Evolutionary conservation across 2,329 filamentous ascomycete species (phyloP), one percentile per base, ranked within the genome.

Genomic region (Pseudocercospora vitis): DNA sequence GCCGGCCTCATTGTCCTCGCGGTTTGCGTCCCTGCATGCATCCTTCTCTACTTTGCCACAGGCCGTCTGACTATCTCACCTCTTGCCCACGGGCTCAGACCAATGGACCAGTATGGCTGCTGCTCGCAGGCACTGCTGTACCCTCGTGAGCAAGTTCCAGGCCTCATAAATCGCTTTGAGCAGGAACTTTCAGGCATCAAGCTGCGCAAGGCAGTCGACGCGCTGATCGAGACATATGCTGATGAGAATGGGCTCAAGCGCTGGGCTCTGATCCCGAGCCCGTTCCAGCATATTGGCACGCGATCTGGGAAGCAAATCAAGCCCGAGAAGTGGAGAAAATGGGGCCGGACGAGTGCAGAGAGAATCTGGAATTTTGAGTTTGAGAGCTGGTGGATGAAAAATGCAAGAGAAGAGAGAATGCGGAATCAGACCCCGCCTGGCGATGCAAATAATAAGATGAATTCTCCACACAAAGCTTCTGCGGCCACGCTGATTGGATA

Each of bases 111-210:
- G 7, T 76, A 68, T 50, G 74, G 73, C 12, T 76, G 74, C 60
- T 77, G 75, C 56, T 70, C 71, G 1, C 75, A 78, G 63, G 74
- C 65, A 1, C 68, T 76, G 4, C 69, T 76, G 28, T 77, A 75
- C 47, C 74, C 73, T 2, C 70, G 69, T n/a, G 50, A 50, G 0
- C 59, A 65, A 35, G 57, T 67, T 2, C 53, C 52, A 7, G 58
- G 65, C 8, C 53, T 71, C 1, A 24, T 72, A 14, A 50, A 66
- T 1, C 71, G 68, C 48, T 70, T 69, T 53, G 63, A 45, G 16
- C 14, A 33, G 9, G 28, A 47, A 1, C 29, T 29, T 12, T 62
- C 61, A 4, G 53, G 70, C 4, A 69, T 72, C 33, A 42, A 42
- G 2, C 19, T 26, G 16, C 37, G 37, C 9, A 40, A 40, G n/a